Conservation (phyloP, 768 basidiomycete genomes). For the Lactifluus hygrophoroides region DNA sequence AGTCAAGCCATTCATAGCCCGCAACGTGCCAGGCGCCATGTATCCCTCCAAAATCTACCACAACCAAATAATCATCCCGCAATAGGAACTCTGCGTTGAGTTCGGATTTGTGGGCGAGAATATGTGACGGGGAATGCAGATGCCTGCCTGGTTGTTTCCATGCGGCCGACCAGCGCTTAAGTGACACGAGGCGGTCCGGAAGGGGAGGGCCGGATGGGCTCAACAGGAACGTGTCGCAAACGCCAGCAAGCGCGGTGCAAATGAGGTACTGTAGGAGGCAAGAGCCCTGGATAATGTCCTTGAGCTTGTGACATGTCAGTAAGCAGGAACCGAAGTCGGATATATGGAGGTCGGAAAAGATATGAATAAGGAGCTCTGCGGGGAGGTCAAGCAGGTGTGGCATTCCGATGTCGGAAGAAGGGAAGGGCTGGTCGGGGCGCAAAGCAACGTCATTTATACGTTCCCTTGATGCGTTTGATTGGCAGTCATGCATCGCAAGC, state of each 20-base stretch:
- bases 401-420: neutral
- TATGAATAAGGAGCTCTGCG: neutral
- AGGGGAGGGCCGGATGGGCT: neutral
- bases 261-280: constrained; percentile 2
- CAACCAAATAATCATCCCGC: constrained; percentile 1
- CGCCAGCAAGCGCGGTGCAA: neutral
- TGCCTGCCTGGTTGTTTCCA: neutral
- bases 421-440: neutral
- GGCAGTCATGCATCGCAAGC: too few species aligned
- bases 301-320: neutral
- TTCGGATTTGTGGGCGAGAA: neutral
- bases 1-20: neutral
- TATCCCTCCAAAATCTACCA: neutral
- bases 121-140: neutral
- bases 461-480: too few species aligned
- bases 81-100: neutral
- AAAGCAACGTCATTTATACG: too few species aligned
- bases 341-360: neutral
- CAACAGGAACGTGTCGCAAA: neutral
- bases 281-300: neutral
- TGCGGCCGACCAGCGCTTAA: neutral
- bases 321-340: neutral
- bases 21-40: neutral
- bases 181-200: neutral
- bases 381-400: neutral